Percentiles rank a stretch among this genome's conserved stretches.
These are phyloP conservation scores for Penicillium bialowiezense DNA, from an alignment of 495 filamentous ascomycete species.

Conservation along the genomic window DNA sequence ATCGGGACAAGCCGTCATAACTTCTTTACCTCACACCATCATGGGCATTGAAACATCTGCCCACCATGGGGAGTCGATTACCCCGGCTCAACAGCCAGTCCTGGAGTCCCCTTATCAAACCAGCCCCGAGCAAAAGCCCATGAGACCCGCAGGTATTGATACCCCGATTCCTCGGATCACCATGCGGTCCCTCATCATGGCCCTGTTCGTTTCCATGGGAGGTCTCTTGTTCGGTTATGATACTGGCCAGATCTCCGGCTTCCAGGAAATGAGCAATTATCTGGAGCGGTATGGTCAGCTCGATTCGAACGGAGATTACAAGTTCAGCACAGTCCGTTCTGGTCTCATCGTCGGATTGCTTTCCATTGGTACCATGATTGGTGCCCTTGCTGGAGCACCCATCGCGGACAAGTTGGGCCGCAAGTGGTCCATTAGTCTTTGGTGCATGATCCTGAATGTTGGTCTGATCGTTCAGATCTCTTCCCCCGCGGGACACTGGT, in stretches of 20 bases:
- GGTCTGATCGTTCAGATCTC: conserved; percentile 67
- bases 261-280: conserved; percentile 59
- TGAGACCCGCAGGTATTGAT: conserved; percentile 28
- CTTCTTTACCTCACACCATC: conserved; percentile 5
- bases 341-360: conserved; percentile 57
- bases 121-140: conserved; percentile 23
- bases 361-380: conserved; percentile 65
- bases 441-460: conserved; percentile 60
- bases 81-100: conserved; percentile 26
- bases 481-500: conserved; percentile 49
- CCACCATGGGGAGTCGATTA: conserved; percentile 39
- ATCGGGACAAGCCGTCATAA: background rate
- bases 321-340: conserved; percentile 47
- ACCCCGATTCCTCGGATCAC: conserved; percentile 44
- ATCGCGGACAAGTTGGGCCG: conserved; percentile 51
- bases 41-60: conserved; percentile 36
- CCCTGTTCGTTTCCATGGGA: conserved; percentile 61
- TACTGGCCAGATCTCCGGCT: conserved; percentile 53
- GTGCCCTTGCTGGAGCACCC: conserved; percentile 58
- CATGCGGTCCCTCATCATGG: conserved; percentile 47
- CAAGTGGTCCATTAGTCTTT: conserved; percentile 51
- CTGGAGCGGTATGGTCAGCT: conserved; percentile 42
- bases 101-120: conserved; percentile 25
- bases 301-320: conserved; percentile 26
- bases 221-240: conserved; percentile 60